Conservation (phyloP, 73 alveolate species). For the Paramecium pentaurelia region DNA sequence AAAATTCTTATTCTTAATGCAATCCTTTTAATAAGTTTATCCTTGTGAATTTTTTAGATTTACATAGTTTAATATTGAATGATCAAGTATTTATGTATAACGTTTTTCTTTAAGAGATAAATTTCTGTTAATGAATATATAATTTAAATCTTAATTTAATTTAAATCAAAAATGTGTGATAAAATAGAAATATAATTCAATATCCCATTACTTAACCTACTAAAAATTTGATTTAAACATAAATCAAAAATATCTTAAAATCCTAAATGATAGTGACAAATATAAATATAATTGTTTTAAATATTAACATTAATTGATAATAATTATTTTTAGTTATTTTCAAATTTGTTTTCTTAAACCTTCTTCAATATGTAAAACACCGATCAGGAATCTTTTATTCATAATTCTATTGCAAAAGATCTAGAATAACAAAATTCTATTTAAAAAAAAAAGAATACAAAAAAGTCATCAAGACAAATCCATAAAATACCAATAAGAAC, state of each 20-base stretch:
- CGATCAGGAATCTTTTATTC: neutral
- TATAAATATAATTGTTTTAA: neutral
- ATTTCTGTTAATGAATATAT: neutral
- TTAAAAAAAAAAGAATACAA: neutral
- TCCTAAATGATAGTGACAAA: neutral
- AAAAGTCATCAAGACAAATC: neutral
- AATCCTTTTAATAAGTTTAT: neutral
- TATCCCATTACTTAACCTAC: neutral
- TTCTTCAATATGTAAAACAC: neutral
- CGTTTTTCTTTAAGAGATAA: neutral
- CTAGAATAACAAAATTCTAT: neutral
- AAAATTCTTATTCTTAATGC: neutral
- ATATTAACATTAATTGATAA: neutral
- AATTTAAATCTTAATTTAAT: neutral
- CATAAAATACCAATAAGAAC: neutral
- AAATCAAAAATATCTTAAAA: neutral
- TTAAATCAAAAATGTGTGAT: neutral
- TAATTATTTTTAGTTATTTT: neutral
- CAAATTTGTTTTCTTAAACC: neutral
- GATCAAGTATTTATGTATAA: neutral
- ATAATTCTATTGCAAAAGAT: neutral
- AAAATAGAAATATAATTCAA: neutral
- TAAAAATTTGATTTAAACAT: neutral
- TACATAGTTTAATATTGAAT: neutral
- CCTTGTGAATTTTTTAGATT: neutral